Evolutionary conservation across 1,284 basidiomycete genomes (phyloP).

Genomic region (Heterobasidion parviporum): DNA sequence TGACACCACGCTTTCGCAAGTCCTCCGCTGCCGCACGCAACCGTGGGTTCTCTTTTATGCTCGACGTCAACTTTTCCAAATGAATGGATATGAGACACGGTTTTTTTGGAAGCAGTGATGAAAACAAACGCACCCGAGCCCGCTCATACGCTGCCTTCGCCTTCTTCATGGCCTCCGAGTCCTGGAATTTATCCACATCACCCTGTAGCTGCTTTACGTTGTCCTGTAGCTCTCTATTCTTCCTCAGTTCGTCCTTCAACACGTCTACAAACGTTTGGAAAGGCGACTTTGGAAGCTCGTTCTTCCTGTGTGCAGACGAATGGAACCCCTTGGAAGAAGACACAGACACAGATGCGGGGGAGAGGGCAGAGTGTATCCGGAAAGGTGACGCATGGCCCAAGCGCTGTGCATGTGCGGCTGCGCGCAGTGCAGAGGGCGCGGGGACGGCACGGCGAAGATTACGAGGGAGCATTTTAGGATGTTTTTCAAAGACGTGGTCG

Average conservation of each 20-base stretch:
- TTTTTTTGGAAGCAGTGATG: slow-evolving; percentile 5
- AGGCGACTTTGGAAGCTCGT: slow-evolving; percentile 81
- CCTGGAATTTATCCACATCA: slow-evolving; percentile 95
- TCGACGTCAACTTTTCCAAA: slow-evolving; percentile 66
- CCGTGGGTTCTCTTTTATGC: slow-evolving; percentile 94
- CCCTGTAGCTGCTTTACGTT: slow-evolving; percentile 97
- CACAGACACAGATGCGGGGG: neutral
- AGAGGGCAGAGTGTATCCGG: neutral
- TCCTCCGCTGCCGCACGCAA: slow-evolving; percentile 89
- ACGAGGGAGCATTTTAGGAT: slow-evolving; percentile 9
- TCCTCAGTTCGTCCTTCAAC: slow-evolving; percentile 84
- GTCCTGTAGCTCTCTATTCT: slow-evolving; percentile 92
- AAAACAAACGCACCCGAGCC: slow-evolving; percentile 62
- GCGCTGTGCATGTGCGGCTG: neutral
- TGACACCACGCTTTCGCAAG: slow-evolving; percentile 82
- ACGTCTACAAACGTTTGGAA: slow-evolving; percentile 97
- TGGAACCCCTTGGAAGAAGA: slow-evolving; percentile 43
- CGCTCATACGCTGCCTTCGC: slow-evolving; percentile 90
- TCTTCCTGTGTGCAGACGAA: slow-evolving; percentile 49
- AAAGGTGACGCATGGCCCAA: neutral
- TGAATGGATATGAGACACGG: neutral
- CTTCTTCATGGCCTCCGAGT: slow-evolving; percentile 93
- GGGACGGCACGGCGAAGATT: slow-evolving; percentile 11
- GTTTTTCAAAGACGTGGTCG: neutral
- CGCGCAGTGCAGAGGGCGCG: neutral